Percentiles rank a stretch among this genome's conserved stretches.
These are phyloP conservation scores for Rhododendron ferrugineum DNA, from an alignment of 148 eudicot species.

Conservation along the genomic window DNA sequence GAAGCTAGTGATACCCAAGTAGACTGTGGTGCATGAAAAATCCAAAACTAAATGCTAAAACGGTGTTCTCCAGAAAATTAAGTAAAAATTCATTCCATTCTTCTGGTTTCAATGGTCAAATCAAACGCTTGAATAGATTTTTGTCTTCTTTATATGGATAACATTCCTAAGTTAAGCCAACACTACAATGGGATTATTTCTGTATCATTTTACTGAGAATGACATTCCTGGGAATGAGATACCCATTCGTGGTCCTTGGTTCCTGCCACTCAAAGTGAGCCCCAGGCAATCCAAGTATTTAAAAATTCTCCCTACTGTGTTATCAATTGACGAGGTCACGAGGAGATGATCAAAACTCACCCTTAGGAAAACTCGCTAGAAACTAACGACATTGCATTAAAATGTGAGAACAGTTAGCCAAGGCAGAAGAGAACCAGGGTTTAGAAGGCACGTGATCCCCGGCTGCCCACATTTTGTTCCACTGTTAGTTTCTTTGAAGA, in stretches of 20 bases:
- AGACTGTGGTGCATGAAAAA: background rate
- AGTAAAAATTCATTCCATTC: background rate
- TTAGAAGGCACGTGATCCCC: background rate
- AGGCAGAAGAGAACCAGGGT: background rate
- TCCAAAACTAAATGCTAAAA: background rate
- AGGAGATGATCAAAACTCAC: background rate
- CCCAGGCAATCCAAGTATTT: background rate
- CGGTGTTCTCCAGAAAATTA: background rate
- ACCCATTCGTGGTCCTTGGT: background rate
- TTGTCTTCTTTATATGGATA: background rate
- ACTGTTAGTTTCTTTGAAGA: background rate
- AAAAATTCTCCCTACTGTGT: background rate
- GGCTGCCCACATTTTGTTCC: background rate
- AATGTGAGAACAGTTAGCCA: background rate
- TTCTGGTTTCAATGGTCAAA: background rate
- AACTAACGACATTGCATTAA: background rate
- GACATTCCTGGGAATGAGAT: background rate
- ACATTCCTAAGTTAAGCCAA: background rate
- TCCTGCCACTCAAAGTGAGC: background rate
- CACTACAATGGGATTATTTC: background rate
- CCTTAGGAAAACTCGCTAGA: background rate
- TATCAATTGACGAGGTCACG: background rate
- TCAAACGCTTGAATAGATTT: background rate
- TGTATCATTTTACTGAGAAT: background rate
- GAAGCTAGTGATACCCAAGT: background rate